Evolutionary conservation across 768 basidiomycete species (phyloP).

Genomic region (Boletus eberwhitei): DNA sequence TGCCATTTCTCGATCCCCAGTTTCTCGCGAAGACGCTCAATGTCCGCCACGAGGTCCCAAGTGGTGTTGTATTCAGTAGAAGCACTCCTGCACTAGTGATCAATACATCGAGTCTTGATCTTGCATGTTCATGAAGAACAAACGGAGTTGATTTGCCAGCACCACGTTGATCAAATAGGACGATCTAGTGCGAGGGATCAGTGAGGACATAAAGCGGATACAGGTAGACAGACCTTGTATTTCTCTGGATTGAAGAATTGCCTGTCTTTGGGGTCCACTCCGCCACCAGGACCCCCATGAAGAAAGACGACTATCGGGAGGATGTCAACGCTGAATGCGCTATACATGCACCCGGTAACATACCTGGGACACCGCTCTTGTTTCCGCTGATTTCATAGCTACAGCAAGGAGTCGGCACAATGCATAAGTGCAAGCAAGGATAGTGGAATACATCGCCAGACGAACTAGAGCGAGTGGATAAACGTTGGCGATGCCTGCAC

Average conservation of each 20-base stretch:
- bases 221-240: conserved; percentile 57
- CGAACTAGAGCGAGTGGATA: conserved; percentile 73
- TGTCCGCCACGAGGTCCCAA: conserved; percentile 89
- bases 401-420: background rate
- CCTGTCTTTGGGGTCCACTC: conserved; percentile 62
- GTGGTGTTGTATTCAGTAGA: conserved; percentile 86
- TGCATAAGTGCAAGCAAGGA: background rate
- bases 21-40: conserved; percentile 76
- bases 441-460: conserved; percentile 17
- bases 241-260: conserved; percentile 80
- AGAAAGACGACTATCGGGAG: conserved; percentile 64
- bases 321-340: background rate
- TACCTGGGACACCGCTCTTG: conserved; percentile 71
- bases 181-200: conserved; percentile 46
- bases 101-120: background rate
- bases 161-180: conserved; percentile 90
- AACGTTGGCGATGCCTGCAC: conserved; percentile 49
- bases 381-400: conserved; percentile 86
- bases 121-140: conserved; percentile 24
- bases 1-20: conserved; percentile 85
- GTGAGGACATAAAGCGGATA: background rate
- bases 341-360: conserved; percentile 2
- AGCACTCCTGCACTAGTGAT: conserved; percentile 51
- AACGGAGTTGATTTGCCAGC: conserved; percentile 84
- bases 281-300: conserved; percentile 85